These are phyloP conservation scores for Trichoderma simmonsii DNA, from an alignment of 2,329 filamentous ascomycete genomes.

Conservation along the genomic window DNA sequence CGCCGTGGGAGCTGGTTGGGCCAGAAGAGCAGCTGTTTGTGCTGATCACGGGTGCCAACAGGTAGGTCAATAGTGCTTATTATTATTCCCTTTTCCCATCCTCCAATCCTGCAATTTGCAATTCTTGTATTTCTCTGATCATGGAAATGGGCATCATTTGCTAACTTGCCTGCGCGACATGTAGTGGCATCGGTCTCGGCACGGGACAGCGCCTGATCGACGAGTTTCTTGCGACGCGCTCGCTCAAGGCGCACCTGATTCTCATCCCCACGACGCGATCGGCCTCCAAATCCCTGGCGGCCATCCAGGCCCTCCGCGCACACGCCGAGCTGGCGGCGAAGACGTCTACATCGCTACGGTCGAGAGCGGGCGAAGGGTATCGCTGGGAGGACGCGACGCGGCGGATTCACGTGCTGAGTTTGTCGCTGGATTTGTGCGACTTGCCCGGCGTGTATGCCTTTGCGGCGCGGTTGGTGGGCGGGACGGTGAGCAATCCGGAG, in stretches of 20 bases:
- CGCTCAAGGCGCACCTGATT: conserved; percentile 66
- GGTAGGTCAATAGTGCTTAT: conserved; percentile 48
- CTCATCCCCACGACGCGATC: conserved; percentile 83
- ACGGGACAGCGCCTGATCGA: conserved; percentile 84
- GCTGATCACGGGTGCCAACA: conserved; percentile 82
- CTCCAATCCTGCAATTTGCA: neutral
- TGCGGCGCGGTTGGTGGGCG: conserved; percentile 45
- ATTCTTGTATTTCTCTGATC: neutral
- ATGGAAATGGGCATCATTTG: neutral
- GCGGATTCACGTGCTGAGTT: conserved; percentile 56
- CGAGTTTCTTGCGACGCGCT: conserved; percentile 73
- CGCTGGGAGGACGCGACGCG: conserved; percentile 40
- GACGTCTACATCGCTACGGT: conserved; percentile 37
- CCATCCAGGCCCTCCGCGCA: conserved; percentile 58
- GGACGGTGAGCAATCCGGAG: conserved; percentile 45
- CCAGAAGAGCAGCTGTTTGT: conserved; percentile 55
- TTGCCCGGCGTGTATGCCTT: conserved; percentile 49
- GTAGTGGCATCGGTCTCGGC: conserved; percentile 80
- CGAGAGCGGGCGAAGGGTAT: conserved; percentile 34
- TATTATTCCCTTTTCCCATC: neutral
- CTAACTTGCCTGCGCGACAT: neutral
- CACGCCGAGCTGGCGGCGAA: conserved; percentile 50
- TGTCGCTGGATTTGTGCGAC: conserved; percentile 60
- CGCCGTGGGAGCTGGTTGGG: conserved; percentile 38
- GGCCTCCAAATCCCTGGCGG: conserved; percentile 68